Evolutionary conservation across 192 early-diverging fungal genomes (phyloP), one percentile per base, ranked within the genome.

Genomic region (Gigaspora rosea): DNA sequence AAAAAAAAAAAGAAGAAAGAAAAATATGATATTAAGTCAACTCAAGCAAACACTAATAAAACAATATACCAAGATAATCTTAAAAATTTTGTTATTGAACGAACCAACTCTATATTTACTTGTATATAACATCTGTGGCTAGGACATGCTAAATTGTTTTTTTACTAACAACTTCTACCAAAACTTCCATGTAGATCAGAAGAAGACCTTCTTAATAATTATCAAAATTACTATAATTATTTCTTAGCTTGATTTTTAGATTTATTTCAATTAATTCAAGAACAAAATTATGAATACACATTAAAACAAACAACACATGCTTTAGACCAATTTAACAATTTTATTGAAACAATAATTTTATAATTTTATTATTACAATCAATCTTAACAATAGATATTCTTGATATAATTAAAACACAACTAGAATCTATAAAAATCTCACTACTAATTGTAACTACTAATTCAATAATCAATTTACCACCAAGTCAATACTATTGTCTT

Each of bases 141-240:
- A 46, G 66, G 49, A 22, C 18, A 68, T 68, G 41, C 47, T 48
- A 15, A 68, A 68, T n/a, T 68, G 41, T 68, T n/a, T 18, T 68
- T 68, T 49, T 68, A n/a, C n/a, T n/a, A n/a, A n/a, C n/a, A n/a
- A n/a, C n/a, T n/a, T n/a, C n/a, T n/a, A n/a, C n/a, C n/a, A 3
- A 47, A 16, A 47, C 10, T 68, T 48, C 66, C 41, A 47, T 12
- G 9, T 15, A 16, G 66, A 13, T 32, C 11, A 41, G 66, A 68
- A 47, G 11, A 68, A 20, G 66, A 68, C 2, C 46, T 68, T 13
- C 11, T 47, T 15, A 36, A 18, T 15, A 15, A 36, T 68, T 68
- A 48, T 16, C 0, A 7, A 16, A 47, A 32, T 48, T 68, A 68
- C 16, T 8, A 1, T 4, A 46, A 68, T 1, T 46, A 68, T 20